phyloP scores from a whole-genome alignment of 116 monocot genomes.

The Thalassia testudinum region DNA sequence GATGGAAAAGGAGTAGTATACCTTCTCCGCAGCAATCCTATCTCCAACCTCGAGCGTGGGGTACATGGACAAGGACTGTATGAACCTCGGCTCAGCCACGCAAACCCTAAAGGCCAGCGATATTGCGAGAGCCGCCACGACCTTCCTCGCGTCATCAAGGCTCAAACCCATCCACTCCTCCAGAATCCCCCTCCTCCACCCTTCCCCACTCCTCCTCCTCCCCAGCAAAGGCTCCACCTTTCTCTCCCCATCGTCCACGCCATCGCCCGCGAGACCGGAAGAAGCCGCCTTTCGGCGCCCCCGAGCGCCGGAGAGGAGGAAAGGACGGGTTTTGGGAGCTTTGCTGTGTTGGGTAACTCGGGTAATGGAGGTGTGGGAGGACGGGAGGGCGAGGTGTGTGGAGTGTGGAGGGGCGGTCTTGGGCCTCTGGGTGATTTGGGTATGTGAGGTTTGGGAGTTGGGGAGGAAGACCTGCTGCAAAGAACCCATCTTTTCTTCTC shows the following conservation, averaged over 20 bases:
- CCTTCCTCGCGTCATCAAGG: constrained; percentile 59
- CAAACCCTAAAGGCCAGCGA: constrained; percentile 80
- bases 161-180: constrained; percentile 63
- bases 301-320: background rate
- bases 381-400: constrained; percentile 1
- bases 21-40: constrained; percentile 88
- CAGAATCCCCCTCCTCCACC: constrained; percentile 51
- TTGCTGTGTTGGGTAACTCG: background rate
- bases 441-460: constrained; percentile 15
- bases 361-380: background rate
- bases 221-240: constrained; percentile 21
- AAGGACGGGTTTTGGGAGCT: background rate
- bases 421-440: constrained; percentile 8
- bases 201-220: constrained; percentile 16
- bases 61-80: constrained; percentile 95
- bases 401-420: constrained; percentile 8
- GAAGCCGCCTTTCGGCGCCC: constrained; percentile 2
- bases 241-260: constrained; percentile 22
- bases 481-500: constrained; percentile 8
- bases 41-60: constrained; percentile 96
- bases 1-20: constrained; percentile 3
- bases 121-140: constrained; percentile 61
- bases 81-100: constrained; percentile 83
- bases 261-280: constrained; percentile 3
- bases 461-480: constrained; percentile 27